These are phyloP conservation scores for Leersia perrieri DNA, from an alignment of 176 grass and related monocot genomes.

Conservation along the genomic window DNA sequence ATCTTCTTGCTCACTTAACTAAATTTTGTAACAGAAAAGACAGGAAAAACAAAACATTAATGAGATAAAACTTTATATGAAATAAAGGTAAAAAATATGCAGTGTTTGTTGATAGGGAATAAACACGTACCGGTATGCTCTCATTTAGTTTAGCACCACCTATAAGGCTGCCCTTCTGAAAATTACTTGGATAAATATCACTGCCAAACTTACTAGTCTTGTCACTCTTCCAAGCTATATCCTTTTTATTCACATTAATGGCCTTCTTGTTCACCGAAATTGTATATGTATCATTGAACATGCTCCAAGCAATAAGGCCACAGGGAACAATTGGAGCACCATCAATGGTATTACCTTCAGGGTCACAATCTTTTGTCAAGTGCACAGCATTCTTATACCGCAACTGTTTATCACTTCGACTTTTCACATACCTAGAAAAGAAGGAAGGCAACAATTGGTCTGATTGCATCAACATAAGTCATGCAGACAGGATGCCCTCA, in stretches of 20 bases:
- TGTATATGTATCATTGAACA: conserved; percentile 85
- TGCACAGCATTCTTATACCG: conserved; percentile 30
- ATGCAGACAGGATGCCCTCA: neutral
- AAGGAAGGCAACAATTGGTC: neutral
- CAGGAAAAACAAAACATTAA: neutral
- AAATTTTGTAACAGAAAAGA: conserved; percentile 18
- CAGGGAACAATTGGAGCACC: conserved; percentile 79
- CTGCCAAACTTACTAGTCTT: conserved; percentile 70
- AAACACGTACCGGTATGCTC: conserved; percentile 72
- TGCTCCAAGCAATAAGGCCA: conserved; percentile 91
- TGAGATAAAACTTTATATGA: neutral
- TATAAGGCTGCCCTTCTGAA: conserved; percentile 66
- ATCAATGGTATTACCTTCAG: conserved; percentile 48
- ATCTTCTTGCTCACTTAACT: conserved; percentile 96
- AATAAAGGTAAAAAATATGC: neutral
- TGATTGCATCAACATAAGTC: conserved; percentile 16
- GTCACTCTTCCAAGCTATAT: conserved; percentile 89
- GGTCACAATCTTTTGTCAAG: conserved; percentile 58
- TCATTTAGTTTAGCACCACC: conserved; percentile 81
- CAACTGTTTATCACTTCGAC: conserved; percentile 81
- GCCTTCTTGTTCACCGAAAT: conserved; percentile 47
- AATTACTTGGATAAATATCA: conserved; percentile 91
- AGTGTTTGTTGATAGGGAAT: conserved; percentile 11
- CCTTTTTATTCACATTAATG: conserved; percentile 72
- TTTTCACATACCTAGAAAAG: conserved; percentile 75